Base-by-base conservation (phyloP, 83 land plant species). In the Picea engelmannii region DNA sequence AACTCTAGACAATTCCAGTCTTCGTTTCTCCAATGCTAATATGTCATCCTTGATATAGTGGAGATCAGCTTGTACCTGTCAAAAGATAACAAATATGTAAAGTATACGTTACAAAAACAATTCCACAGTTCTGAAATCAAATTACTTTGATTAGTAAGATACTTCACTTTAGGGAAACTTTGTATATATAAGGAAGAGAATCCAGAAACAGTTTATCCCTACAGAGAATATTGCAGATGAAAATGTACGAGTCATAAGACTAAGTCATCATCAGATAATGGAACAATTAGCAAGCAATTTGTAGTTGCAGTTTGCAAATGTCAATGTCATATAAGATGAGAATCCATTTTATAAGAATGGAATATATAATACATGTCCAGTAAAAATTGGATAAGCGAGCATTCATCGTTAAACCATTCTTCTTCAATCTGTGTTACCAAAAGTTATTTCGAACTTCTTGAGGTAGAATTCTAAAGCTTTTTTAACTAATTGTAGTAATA, bases 11-110 rank as follows among this genome's bases (percentile, higher is more conserved):
- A 98, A 78, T 23, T 98, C 99, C 47, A 86, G 85, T 76, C 97
- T 84, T 79, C 88, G 97, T 77, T 88, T 90, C 84, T 98, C 99
- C 15, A 98, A 97, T 62, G 90, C 76, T 76, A 82, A 79, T 80
- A 98, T 90, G 82, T 98, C 99, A 79, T 98, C 99, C 80, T 93
- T 96, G 15, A 98, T 89, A 83, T 81, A 96, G 58, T 92, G 93
- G 47, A 98, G 89, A 85, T 98, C 99, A 75, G 86, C 87, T 93
- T 98, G 98, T 31, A 94, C 81, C 99, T 98, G 83, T 24, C 67
- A 81, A 79, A 60, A 66, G 20, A 52, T 25, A 23, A 35, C 52
- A 86, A 44, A 74, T 4, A 83, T n/a, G 24, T 83, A 17, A 23
- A 24, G 52, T 9, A 76, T 1, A 24, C 24, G 7, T 5, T 24